A percentile compares a stretch with the other conserved stretches of the same genome.
Evolutionary conservation across 768 basidiomycete species (phyloP).

Genomic region (Lepiota brunneoincarnata): DNA sequence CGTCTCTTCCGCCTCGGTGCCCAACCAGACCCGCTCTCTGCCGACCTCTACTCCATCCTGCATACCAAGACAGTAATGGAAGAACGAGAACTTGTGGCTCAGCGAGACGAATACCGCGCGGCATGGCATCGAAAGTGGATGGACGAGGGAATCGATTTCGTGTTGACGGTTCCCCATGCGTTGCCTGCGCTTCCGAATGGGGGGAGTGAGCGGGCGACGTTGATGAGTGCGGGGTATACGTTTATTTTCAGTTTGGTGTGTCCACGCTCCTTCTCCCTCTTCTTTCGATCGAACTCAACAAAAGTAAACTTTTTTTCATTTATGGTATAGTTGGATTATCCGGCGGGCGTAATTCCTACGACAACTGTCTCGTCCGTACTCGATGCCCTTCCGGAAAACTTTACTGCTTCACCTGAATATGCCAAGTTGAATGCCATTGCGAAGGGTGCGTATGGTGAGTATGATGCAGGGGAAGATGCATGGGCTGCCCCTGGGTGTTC

Average conservation of each 20-base stretch:
- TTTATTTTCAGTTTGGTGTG: constrained; percentile 67
- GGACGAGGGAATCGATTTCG: constrained; percentile 55
- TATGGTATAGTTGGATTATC: constrained; percentile 50
- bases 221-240: constrained; percentile 61
- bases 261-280: constrained; percentile 21
- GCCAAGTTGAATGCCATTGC: constrained; percentile 30
- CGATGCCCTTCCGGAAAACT: constrained; percentile 33
- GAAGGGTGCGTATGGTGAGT: constrained; percentile 43
- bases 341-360: constrained; percentile 60
- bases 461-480: constrained; percentile 63
- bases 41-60: constrained; percentile 35
- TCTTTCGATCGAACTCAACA: no score
- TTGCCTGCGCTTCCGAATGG: constrained; percentile 57
- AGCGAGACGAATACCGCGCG: constrained; percentile 41
- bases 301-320: neutral
- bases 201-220: constrained; percentile 47
- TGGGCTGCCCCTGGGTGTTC: constrained; percentile 66
- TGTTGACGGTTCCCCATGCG: constrained; percentile 61
- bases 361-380: constrained; percentile 42
- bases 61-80: constrained; percentile 48
- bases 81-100: constrained; percentile 45
- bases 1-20: constrained; percentile 38
- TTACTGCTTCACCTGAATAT: constrained; percentile 29
- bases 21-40: constrained; percentile 33
- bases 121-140: constrained; percentile 46